Base-by-base conservation (phyloP, 306 rosid genomes). In the Calophaca sinica region DNA sequence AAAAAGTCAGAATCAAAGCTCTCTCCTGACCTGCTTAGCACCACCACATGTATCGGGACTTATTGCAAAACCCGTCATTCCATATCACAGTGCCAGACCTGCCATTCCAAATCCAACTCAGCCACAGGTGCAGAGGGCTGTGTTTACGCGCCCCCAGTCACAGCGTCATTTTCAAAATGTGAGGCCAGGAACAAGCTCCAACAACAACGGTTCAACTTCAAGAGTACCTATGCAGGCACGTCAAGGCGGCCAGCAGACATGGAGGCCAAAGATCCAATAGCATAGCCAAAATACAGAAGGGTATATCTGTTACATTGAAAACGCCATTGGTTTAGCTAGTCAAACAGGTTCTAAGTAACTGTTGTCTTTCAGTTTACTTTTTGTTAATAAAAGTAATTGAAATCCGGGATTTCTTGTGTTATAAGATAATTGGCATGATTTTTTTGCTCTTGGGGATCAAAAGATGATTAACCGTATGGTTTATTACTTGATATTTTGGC, bases 251-350 rank as follows among this genome's bases (percentile, higher is more conserved):
- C 93, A 72, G 78, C 87, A 82, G 58, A 32, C 41, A 3, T 85
- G 97, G 97, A 90, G 84, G 70, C 89, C 81, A 72, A 86, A 68
- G 83, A 36, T 3, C 41, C 62, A 65, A 33, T 70, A 50, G 76
- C 71, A 63, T 9, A 62, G 39, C 39, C 48, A 29, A 29, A 42
- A 60, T 51, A 42, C 65, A 74, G 36, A 54, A 58, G 38, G 6
- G 63, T 10, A 5, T 10, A 15, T 45, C 31, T 39, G 5, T 61
- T 12, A 9, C 10, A 35, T 53, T 11, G 11, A 75, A 5, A 70
- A 14, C 39, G 3, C 6, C 41, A 57, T 64, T 52, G 31, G 49
- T 64, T 48, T 32, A 20, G 67, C 72, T 31, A 7, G 8, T 74
- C 72, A 70, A 20, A 15, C 79, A 57, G 70, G 75, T 69, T 77